phyloP scores from a whole-genome alignment of 805 yeast genomes.

The Zygosaccharomyces rouxii region DNA sequence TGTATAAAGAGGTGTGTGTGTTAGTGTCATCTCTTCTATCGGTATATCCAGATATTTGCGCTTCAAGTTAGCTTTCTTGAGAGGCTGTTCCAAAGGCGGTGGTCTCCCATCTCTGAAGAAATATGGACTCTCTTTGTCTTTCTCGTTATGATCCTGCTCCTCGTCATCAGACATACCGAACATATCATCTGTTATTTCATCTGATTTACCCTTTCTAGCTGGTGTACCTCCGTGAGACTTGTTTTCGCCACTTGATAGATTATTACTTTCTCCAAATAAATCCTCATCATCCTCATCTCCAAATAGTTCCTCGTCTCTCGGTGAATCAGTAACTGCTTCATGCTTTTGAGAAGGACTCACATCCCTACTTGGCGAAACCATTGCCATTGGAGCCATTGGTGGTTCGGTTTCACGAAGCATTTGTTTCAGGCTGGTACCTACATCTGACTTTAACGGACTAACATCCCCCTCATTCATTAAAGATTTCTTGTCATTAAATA shows the following conservation, averaged over 20 bases:
- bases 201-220: slow-evolving; percentile 14
- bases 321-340: slow-evolving; percentile 13
- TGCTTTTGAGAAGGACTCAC: background rate
- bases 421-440: slow-evolving; percentile 6
- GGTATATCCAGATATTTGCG: slow-evolving; percentile 48
- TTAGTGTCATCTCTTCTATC: slow-evolving; percentile 52
- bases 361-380: background rate
- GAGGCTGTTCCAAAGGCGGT: slow-evolving; percentile 6
- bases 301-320: slow-evolving; percentile 30
- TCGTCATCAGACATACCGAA: slow-evolving; percentile 33
- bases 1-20: slow-evolving; percentile 51
- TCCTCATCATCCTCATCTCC: slow-evolving; percentile 37
- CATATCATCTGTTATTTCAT: slow-evolving; percentile 32
- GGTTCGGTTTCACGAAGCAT: slow-evolving; percentile 3
- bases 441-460: slow-evolving; percentile 19
- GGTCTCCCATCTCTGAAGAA: slow-evolving; percentile 6
- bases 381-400: background rate
- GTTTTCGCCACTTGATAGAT: slow-evolving; percentile 20
- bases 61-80: slow-evolving; percentile 15
- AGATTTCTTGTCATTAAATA: slow-evolving; percentile 15
- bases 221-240: slow-evolving; percentile 7
- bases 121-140: slow-evolving; percentile 6
- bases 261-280: slow-evolving; percentile 37
- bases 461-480: slow-evolving; percentile 11
- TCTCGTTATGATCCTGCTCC: slow-evolving; percentile 14